Conservation (phyloP, 495 filamentous ascomycete species). For the Tuber aestivum region DNA sequence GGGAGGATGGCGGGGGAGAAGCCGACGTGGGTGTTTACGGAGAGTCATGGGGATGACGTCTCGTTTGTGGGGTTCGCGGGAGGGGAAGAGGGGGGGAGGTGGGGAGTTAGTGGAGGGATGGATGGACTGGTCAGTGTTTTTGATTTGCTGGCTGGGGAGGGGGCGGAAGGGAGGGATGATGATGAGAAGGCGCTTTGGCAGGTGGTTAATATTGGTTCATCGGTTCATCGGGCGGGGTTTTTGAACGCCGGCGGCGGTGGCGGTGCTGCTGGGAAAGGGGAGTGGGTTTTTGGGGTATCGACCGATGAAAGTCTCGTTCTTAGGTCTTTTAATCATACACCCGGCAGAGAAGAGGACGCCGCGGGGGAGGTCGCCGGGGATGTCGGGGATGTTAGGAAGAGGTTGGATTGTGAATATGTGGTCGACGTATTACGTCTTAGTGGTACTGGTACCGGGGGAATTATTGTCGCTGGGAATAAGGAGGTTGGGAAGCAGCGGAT, state of each 20-base stretch:
- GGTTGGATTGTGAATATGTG: constrained; percentile 73
- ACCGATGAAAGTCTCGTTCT: constrained; percentile 67
- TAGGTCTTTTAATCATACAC: background rate
- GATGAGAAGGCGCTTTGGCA: constrained; percentile 82
- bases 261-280: constrained; percentile 30
- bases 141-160: constrained; percentile 46
- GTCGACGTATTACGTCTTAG: constrained; percentile 63
- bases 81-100: background rate
- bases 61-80: constrained; percentile 46
- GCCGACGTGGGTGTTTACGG: constrained; percentile 58
- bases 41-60: constrained; percentile 88
- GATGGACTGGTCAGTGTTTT: constrained; percentile 86
- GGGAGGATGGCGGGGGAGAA: constrained; percentile 41
- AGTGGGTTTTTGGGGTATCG: constrained; percentile 67
- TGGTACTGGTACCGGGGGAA: constrained; percentile 43
- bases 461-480: constrained; percentile 58
- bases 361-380: constrained; percentile 42
- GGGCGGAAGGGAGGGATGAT: constrained; percentile 56
- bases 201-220: constrained; percentile 77
- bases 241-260: constrained; percentile 45
- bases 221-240: constrained; percentile 81
- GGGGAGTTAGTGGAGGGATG: constrained; percentile 78
- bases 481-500: constrained; percentile 51
- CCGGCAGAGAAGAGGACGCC: constrained; percentile 54
- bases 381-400: constrained; percentile 67